A percentile compares a stretch with the other conserved stretches of the same genome.
phyloP scores from a whole-genome alignment of 2,329 filamentous ascomycete genomes.

The Gnomoniopsis smithogilvyi region DNA sequence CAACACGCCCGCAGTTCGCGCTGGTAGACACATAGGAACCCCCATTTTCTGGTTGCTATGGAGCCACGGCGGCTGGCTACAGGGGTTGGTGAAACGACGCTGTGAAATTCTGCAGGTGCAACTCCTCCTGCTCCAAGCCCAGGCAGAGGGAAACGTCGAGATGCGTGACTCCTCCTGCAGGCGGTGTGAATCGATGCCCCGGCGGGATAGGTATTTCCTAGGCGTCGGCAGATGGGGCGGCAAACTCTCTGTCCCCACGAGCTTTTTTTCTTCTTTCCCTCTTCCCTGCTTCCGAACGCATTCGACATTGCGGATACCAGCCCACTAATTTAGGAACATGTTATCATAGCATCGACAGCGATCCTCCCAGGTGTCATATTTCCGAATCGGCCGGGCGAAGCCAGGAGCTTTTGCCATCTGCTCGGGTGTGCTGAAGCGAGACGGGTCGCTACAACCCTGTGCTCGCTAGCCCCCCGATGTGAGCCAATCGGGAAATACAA shows the following conservation, averaged over 20 bases:
- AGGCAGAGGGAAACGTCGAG: not conserved
- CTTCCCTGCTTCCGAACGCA: not conserved
- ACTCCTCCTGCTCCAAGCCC: not conserved
- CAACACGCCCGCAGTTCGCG: too few species aligned
- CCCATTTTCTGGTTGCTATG: too few species aligned
- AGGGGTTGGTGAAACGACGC: not conserved
- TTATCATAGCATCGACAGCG: conserved; percentile 3
- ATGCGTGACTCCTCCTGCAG: conserved; percentile 3
- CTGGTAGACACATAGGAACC: not conserved
- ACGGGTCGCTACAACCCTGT: conserved; percentile 12
- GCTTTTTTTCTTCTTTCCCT: not conserved
- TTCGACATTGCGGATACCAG: not conserved
- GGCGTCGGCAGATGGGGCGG: conserved; percentile 1
- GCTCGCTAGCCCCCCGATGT: not conserved
- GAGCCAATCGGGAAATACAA: conserved; percentile 17
- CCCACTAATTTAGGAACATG: not conserved
- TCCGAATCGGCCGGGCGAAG: conserved; percentile 12
- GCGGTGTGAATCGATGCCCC: not conserved
- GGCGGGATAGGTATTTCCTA: not conserved
- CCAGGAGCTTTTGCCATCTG: conserved; percentile 2
- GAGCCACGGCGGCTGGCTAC: not conserved
- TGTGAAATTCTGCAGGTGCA: not conserved
- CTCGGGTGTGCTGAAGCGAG: conserved; percentile 7
- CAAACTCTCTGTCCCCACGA: not conserved
- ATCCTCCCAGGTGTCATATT: conserved; percentile 11